Conservation (phyloP, 352 stramenopile species). For the Globisporangium yorkense region DNA sequence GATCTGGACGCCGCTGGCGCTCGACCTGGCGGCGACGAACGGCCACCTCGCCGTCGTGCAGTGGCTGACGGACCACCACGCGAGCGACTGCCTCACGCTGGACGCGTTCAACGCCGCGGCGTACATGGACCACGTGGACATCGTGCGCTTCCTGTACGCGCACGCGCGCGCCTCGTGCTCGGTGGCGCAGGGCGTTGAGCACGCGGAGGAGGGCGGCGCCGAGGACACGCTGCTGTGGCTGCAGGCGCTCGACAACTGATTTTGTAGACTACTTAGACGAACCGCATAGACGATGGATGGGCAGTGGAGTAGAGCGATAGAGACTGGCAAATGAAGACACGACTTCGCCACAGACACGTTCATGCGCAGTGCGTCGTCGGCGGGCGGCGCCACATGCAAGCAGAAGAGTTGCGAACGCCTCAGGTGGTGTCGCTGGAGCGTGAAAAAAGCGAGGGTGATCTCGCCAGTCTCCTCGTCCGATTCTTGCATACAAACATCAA, state of each 20-base stretch:
- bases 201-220: slow-evolving; percentile 55
- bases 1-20: slow-evolving; percentile 42
- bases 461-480: too few relatives aligned
- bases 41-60: slow-evolving; percentile 50
- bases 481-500: too few relatives aligned
- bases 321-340: background rate
- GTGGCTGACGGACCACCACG: slow-evolving; percentile 53
- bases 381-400: too few relatives aligned
- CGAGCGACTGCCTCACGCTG: slow-evolving; percentile 33
- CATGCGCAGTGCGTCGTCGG: too few relatives aligned
- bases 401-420: too few relatives aligned
- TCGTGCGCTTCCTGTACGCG: slow-evolving; percentile 44
- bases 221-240: slow-evolving; percentile 61
- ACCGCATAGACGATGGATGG: slow-evolving; percentile 10
- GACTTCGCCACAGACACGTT: too few relatives aligned
- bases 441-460: too few relatives aligned
- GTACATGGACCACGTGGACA: slow-evolving; percentile 70
- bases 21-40: slow-evolving; percentile 60
- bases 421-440: too few relatives aligned
- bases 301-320: slow-evolving; percentile 11
- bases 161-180: slow-evolving; percentile 39
- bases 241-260: slow-evolving; percentile 17
- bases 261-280: background rate
- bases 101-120: slow-evolving; percentile 59
- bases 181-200: slow-evolving; percentile 48